Evolutionary conservation across 2,329 filamentous ascomycete genomes (phyloP), one percentile per base, ranked within the genome.

Genomic region (Paraconiothyrium sp.): DNA sequence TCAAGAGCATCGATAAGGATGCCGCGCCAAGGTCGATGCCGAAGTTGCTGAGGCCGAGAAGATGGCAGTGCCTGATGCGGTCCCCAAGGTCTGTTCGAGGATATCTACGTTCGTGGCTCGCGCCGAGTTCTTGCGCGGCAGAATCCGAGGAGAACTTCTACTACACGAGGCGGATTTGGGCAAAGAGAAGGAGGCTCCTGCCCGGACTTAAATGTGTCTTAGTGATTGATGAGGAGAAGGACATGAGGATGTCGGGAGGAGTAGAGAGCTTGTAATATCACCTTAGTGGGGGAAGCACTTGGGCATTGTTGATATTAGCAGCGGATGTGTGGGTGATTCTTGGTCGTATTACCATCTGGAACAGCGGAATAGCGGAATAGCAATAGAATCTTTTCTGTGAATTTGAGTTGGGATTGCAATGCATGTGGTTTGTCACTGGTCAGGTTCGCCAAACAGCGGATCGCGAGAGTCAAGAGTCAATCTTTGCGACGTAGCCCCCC

Each of bases 1-100:
- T 99, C 80, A 99, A 99, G 91, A 80, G 81, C 69, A 89, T 99
- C 72, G 95, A 99, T 86, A 98, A 97, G 89, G 89, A 96, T 76
- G 94, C 95, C 90, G 94, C 78, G 85, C 83, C 78, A 85, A 89
- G 76, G 93, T 99, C 77, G 94, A 95, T 80, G 90, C 88, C 69
- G 94, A 99, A 86, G 94, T 97, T 60, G 92, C 91, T 65, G 86
- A 88, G 75, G 95, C 95, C 57, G 95, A 99, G 89, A 86, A 89
- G 74, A 97, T 98, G 93, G 81, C 88, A 44, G 81, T 84, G 50
- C 95, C 95, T 34, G 93, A 97, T 52, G 79, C 90, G 60, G 96
- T 88, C 64, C 84, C 89, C 58, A 87, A 93, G 81, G 95, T 95
- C 72, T 99, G 72, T 99, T 88, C 81, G 94, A 99, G 89, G 94